Percentiles rank a stretch among this genome's conserved stretches.
phyloP scores from a whole-genome alignment of 2,329 filamentous ascomycete species.

The Cercospora sesami region DNA sequence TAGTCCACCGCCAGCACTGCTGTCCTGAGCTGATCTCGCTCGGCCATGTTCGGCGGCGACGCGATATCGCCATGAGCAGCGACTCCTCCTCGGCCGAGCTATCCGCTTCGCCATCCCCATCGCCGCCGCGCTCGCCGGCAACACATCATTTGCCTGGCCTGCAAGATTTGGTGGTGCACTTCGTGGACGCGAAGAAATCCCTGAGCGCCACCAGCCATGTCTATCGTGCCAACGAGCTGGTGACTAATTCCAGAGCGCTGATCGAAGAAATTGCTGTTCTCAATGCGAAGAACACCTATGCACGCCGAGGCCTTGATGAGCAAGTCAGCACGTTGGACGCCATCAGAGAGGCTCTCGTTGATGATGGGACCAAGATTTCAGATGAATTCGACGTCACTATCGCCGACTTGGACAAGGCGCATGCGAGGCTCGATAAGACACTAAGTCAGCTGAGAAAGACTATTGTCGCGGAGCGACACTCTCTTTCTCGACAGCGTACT shows the following conservation, averaged over 20 bases:
- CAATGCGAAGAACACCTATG: slow-evolving; percentile 51
- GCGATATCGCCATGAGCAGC: slow-evolving; percentile 7
- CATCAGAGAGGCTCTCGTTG: slow-evolving; percentile 46
- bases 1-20: not conserved
- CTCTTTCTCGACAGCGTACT: slow-evolving; percentile 48
- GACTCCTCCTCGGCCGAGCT: slow-evolving; percentile 6
- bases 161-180: slow-evolving; percentile 77
- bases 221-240: slow-evolving; percentile 81
- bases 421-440: slow-evolving; percentile 64
- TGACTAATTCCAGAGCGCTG: slow-evolving; percentile 70
- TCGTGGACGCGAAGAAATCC: slow-evolving; percentile 83
- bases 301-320: slow-evolving; percentile 46
- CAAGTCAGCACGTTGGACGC: slow-evolving; percentile 48
- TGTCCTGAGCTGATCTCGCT: not conserved
- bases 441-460: slow-evolving; percentile 66
- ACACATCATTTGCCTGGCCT: slow-evolving; percentile 53
- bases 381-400: slow-evolving; percentile 47
- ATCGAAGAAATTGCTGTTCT: slow-evolving; percentile 78
- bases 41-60: not conserved
- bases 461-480: slow-evolving; percentile 63
- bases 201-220: slow-evolving; percentile 78
- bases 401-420: slow-evolving; percentile 61
- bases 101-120: slow-evolving; percentile 28
- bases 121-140: slow-evolving; percentile 46
- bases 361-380: slow-evolving; percentile 45